Base-by-base conservation (phyloP, 768 basidiomycete species). In the Xerocomellus intermedius region DNA sequence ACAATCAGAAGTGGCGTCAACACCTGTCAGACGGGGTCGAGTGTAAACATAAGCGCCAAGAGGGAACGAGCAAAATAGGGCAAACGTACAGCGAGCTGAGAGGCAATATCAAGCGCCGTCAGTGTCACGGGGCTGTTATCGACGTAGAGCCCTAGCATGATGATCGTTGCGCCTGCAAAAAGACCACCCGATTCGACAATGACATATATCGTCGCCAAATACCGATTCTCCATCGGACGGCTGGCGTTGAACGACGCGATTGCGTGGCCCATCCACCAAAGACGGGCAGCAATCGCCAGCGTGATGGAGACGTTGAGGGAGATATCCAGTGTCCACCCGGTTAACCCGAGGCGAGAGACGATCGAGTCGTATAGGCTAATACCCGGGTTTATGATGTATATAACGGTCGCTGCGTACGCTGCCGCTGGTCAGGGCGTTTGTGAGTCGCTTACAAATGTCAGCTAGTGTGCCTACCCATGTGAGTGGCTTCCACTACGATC, bases 61-160 rank as follows among this genome's bases (percentile, higher is more conserved):
- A 24, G 4, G 8, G 35, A 37, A 37, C 30, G 8, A 33, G 44
- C 13, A 28, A 17, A 32, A 32, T 10, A 3, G 9, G 13, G n/a
- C 5, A 2, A 0, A 48, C 48, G 37, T 48, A 48, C 48, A 12
- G 48, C 36, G 12, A 48, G 48, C 12, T 48, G 48, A 38, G 36
- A 48, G 24, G 47, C 47, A 8, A 48, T 24, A 8, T 48, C 47
- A 14, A 48, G 47, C 9, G 8, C 47, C 12, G 47, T 37, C 47
- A 48, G 36, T 13, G 36, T 48, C 14, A 48, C 47, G 9, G 47
- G 47, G 17, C 47, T 48, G 36, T 48, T 48, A 12, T 48, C 17
- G 47, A 48, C 47, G 17, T 24, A 48, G 47, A 48, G 48, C 26
- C 24, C 48, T 8, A 48, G 24, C 48, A 48, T 48, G 37, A 48